Base-by-base conservation (phyloP, 225 moss, liverwort and hornwort genomes). In the Rhytidiadelphus loreus region DNA sequence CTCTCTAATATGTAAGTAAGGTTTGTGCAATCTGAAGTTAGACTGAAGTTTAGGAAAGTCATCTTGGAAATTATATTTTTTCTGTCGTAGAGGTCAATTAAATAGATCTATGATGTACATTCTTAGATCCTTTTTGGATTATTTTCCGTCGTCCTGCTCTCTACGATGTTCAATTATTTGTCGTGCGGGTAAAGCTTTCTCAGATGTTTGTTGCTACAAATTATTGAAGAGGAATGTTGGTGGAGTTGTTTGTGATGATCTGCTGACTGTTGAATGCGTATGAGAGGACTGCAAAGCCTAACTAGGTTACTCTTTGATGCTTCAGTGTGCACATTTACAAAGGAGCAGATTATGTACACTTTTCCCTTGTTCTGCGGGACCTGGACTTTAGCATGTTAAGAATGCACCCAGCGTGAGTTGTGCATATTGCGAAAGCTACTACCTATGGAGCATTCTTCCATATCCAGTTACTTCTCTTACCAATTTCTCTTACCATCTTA, bases 391-490 rank as follows among this genome's bases (percentile, higher is more conserved):
- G 75, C 73, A 85, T 82, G 84, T 70, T 50, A 76, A 88, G 74
- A 70, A 66, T 44, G 63, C 81, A 57, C 84, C 81, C 44, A 80
- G 82, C 83, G 55, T 89, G 89, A 85, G 77, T 68, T 88, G 86
- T 57, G 79, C 83, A 65, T 48, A 74, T 75, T 75, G 82, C 76
- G 81, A 74, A 86, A 85, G 84, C 86, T 69, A 66, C 80, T 74
- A 75, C 56, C 56, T 66, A 93, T 93, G 93, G 93, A 92, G 71
- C 71, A 89, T 84, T 86, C 91, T 72, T 85, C 90, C 72, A 69
- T 71, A 77, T 81, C 89, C 93, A 93, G 93, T 92, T 86, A 90
- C 72, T 83, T 83, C 84, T 89, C 89, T 83, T 84, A 44, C 92
- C 82, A 53, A n/a, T n/a, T 83, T 83, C 84, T 89, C 89, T 83